Conservation (phyloP, 2,329 filamentous ascomycete genomes). For the Seiridium cupressi region DNA sequence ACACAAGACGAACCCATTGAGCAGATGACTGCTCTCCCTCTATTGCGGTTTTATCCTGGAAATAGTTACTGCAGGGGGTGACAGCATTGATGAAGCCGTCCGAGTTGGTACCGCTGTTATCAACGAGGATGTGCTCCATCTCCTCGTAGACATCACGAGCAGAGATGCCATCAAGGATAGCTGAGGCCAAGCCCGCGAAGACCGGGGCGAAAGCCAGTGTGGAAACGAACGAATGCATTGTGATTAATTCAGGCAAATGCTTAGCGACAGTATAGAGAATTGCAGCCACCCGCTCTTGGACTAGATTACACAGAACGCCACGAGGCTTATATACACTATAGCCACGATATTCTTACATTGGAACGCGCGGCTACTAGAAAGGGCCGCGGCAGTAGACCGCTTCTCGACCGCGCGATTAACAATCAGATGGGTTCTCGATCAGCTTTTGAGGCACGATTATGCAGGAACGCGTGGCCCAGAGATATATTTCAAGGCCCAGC, state of each 20-base stretch:
- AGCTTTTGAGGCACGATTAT: neutral
- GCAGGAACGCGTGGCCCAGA: constrained; percentile 1
- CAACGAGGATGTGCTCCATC: constrained; percentile 1
- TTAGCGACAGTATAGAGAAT: neutral
- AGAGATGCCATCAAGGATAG: neutral
- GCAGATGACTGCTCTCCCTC: constrained; percentile 1
- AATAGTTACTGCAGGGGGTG: constrained; percentile 1
- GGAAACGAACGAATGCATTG: neutral
- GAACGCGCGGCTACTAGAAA: neutral
- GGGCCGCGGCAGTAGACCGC: neutral
- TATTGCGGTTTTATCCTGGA: neutral
- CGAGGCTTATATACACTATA: neutral
- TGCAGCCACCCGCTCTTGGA: neutral
- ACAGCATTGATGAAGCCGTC: constrained; percentile 4
- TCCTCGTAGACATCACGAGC: constrained; percentile 1
- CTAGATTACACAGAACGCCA: neutral
- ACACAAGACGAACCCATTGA: constrained; percentile 2
- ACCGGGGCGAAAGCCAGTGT: neutral
- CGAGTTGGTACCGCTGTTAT: neutral
- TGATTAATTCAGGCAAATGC: neutral
- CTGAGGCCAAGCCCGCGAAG: neutral
- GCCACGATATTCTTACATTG: neutral
- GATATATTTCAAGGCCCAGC: neutral
- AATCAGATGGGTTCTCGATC: neutral
- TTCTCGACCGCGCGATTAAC: neutral